These are phyloP conservation scores for Starmerella roubikii DNA, from an alignment of 805 yeast species.

Conservation along the genomic window DNA sequence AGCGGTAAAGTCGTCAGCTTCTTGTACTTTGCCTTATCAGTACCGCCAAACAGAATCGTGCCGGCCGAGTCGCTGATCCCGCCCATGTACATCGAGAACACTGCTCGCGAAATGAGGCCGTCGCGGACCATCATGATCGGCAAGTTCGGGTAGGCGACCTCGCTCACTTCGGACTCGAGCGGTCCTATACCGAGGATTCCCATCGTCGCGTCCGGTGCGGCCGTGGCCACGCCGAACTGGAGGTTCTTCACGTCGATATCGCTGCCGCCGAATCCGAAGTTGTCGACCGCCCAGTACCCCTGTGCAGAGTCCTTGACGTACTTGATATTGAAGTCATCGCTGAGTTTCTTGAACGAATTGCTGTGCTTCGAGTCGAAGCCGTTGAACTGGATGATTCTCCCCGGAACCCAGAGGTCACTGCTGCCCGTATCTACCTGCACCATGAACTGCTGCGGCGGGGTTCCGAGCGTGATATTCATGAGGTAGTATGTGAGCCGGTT, in stretches of 20 bases:
- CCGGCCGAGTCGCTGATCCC: conserved; percentile 31
- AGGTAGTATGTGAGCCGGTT: conserved; percentile 26
- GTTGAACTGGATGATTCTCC: conserved; percentile 16
- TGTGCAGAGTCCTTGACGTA: conserved; percentile 36
- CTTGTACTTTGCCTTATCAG: conserved; percentile 53
- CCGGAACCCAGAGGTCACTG: conserved; percentile 24
- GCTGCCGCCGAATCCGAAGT: conserved; percentile 36
- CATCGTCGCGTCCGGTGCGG: conserved; percentile 41
- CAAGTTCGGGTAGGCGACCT: conserved; percentile 38
- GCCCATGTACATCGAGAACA: conserved; percentile 52
- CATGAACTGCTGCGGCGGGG: conserved; percentile 38
- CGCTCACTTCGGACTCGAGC: conserved; percentile 14
- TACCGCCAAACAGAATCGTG: conserved; percentile 56
- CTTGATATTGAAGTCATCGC: conserved; percentile 20
- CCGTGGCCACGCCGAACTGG: conserved; percentile 65
- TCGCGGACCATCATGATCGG: conserved; percentile 44
- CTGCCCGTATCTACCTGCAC: conserved; percentile 70
- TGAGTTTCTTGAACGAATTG: conserved; percentile 11
- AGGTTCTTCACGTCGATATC: conserved; percentile 32
- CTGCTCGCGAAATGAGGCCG: conserved; percentile 42
- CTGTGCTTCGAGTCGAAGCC: conserved; percentile 18
- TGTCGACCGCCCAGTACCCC: conserved; percentile 54
- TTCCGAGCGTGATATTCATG: conserved; percentile 32
- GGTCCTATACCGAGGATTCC: conserved; percentile 34
- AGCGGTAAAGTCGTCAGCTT: conserved; percentile 35